These are phyloP conservation scores for Claviceps citrina DNA, from an alignment of 2,329 filamentous ascomycete species.

Conservation along the genomic window DNA sequence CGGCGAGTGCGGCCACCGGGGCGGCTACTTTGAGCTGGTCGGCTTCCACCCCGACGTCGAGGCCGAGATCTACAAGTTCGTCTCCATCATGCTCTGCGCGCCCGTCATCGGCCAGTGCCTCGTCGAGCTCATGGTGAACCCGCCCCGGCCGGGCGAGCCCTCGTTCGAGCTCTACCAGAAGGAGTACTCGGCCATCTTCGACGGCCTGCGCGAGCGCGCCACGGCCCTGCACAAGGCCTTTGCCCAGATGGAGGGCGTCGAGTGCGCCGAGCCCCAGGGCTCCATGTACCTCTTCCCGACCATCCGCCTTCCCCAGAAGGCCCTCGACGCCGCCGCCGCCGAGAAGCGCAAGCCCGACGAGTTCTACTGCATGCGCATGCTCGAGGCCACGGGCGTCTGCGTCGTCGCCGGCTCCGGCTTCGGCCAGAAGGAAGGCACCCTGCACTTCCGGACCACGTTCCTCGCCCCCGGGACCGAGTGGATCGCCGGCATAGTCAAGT, in stretches of 20 bases:
- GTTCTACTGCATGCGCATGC: slow-evolving; percentile 81
- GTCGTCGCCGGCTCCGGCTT: slow-evolving; percentile 88
- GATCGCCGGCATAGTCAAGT: slow-evolving; percentile 73
- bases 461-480: slow-evolving; percentile 91
- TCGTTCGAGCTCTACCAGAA: slow-evolving; percentile 69
- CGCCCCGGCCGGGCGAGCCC: slow-evolving; percentile 66
- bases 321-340: slow-evolving; percentile 56
- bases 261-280: slow-evolving; percentile 79
- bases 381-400: slow-evolving; percentile 89
- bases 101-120: slow-evolving; percentile 93
- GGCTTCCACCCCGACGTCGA: slow-evolving; percentile 76
- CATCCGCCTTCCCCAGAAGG: slow-evolving; percentile 64
- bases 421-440: slow-evolving; percentile 77
- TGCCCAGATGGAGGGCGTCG: slow-evolving; percentile 85
- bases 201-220: slow-evolving; percentile 65
- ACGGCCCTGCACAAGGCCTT: slow-evolving; percentile 81
- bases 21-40: slow-evolving; percentile 92
- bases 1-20: slow-evolving; percentile 93
- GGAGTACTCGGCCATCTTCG: slow-evolving; percentile 73
- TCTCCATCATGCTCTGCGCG: slow-evolving; percentile 91
- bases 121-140: slow-evolving; percentile 96
- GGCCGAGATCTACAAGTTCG: slow-evolving; percentile 95
- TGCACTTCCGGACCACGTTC: slow-evolving; percentile 96
- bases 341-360: slow-evolving; percentile 70
- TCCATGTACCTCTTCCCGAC: slow-evolving; percentile 99